Evolutionary conservation across 148 eudicot species (phyloP).

Genomic region (Chenopodium suecicum): DNA sequence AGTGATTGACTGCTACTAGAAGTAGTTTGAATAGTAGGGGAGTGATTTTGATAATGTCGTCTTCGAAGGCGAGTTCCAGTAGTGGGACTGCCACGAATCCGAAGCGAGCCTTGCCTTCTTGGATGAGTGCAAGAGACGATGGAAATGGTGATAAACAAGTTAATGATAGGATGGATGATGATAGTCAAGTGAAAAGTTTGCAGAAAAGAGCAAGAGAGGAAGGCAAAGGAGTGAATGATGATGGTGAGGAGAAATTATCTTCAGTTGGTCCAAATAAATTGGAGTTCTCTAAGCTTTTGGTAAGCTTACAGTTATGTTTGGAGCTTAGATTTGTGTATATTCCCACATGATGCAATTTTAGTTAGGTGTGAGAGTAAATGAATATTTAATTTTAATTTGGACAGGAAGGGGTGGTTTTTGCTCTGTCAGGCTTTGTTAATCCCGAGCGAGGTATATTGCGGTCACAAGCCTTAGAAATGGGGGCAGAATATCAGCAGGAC

Average conservation of each 20-base stretch:
- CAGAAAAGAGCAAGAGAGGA: conserved; percentile 34
- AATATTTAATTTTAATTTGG: conserved; percentile 23
- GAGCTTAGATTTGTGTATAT: background rate
- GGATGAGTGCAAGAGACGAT: conserved; percentile 78
- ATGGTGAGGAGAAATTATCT: conserved; percentile 29
- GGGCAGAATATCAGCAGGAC: conserved; percentile 82
- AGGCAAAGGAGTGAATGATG: conserved; percentile 24
- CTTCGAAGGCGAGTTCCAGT: conserved; percentile 33
- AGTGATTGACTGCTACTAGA: background rate
- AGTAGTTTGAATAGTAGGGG: background rate
- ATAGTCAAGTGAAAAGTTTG: conserved; percentile 18
- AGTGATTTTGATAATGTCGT: conserved; percentile 35
- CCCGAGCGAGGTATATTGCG: conserved; percentile 85
- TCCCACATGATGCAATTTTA: background rate
- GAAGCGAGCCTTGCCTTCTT: conserved; percentile 75
- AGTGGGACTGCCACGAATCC: conserved; percentile 29
- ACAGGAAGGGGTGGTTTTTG: conserved; percentile 95
- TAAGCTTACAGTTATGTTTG: conserved; percentile 19
- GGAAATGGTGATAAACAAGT: conserved; percentile 33
- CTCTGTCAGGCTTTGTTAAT: conserved; percentile 89
- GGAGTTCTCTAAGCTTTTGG: conserved; percentile 69
- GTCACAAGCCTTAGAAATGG: conserved; percentile 92
- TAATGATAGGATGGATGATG: conserved; percentile 27
- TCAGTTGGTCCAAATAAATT: conserved; percentile 34
- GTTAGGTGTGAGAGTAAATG: conserved; percentile 6